A percentile compares a stretch with the other conserved stretches of the same genome.
These are phyloP conservation scores for Talaromyces sp. DNA, from an alignment of 2,329 filamentous ascomycete genomes.

Conservation along the genomic window DNA sequence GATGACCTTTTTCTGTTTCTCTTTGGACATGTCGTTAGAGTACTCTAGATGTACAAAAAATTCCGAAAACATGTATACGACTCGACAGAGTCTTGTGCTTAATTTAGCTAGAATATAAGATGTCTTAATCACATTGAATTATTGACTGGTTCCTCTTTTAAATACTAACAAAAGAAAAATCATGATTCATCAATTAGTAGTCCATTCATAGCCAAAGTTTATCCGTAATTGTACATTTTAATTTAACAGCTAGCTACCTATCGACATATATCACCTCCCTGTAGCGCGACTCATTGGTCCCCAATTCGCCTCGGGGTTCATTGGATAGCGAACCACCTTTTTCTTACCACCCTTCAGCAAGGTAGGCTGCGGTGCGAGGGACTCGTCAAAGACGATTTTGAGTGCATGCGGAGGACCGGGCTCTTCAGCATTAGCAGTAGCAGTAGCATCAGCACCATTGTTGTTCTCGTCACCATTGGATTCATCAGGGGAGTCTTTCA, in stretches of 20 bases:
- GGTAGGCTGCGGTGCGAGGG: conserved; percentile 62
- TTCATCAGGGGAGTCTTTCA: conserved; percentile 16
- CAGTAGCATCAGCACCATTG: conserved; percentile 3
- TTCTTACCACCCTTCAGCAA: conserved; percentile 46
- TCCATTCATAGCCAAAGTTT: not conserved
- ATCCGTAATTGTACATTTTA: not conserved
- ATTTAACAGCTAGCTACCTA: not conserved
- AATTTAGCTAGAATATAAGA: not conserved
- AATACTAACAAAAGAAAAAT: not conserved
- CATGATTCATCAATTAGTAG: not conserved
- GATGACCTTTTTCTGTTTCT: conserved; percentile 9
- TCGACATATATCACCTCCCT: not conserved
- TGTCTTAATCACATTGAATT: not conserved
- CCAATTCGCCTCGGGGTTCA: conserved; percentile 90
- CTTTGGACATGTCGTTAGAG: conserved; percentile 21
- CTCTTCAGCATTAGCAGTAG: conserved; percentile 6
- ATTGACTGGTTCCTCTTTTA: not conserved
- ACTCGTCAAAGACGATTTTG: conserved; percentile 73
- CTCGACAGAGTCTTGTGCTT: not conserved
- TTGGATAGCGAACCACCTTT: conserved; percentile 78
- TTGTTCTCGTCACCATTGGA: conserved; percentile 15
- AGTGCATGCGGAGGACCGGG: conserved; percentile 38
- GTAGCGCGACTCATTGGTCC: conserved; percentile 65
- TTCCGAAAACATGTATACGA: not conserved
- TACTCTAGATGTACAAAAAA: conserved; percentile 1